Evolutionary conservation across 768 basidiomycete genomes (phyloP).

Genomic region (Neoboletus subvelutipes): DNA sequence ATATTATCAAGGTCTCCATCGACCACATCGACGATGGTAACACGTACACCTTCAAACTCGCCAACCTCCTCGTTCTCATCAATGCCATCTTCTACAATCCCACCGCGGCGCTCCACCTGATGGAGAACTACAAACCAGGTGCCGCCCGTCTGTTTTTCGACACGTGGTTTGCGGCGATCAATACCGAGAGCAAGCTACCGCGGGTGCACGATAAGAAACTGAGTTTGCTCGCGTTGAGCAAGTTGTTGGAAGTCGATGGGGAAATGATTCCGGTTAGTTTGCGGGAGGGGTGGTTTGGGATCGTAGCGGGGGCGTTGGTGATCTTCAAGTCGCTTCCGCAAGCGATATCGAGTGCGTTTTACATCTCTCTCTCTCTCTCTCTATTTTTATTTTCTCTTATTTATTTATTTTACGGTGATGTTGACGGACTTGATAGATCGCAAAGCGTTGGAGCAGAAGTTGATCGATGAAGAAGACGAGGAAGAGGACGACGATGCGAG

Average conservation of each 20-base stretch:
- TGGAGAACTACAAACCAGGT: constrained; percentile 62
- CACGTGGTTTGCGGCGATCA: constrained; percentile 78
- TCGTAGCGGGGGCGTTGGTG: constrained; percentile 66
- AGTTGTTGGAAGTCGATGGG: constrained; percentile 70
- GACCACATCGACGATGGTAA: constrained; percentile 58
- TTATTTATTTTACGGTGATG: neutral
- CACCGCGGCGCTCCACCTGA: constrained; percentile 67
- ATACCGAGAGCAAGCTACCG: constrained; percentile 55
- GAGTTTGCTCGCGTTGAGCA: constrained; percentile 71
- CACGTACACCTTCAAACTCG: constrained; percentile 64
- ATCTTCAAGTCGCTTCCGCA: constrained; percentile 78
- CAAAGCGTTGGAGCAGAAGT: constrained; percentile 56
- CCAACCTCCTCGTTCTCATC: constrained; percentile 81
- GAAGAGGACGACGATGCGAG: constrained; percentile 51
- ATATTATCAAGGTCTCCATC: constrained; percentile 63
- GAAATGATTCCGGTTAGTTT: constrained; percentile 54
- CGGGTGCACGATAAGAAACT: constrained; percentile 92
- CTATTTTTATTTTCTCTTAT: too few species aligned
- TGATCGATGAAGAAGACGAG: constrained; percentile 43
- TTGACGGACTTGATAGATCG: constrained; percentile 40
- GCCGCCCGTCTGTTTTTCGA: constrained; percentile 76
- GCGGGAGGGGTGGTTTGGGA: constrained; percentile 71
- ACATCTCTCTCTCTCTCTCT: neutral
- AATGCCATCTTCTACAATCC: constrained; percentile 86
- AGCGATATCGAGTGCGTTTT: constrained; percentile 66